Evolutionary conservation across 2,329 filamentous ascomycete genomes (phyloP).

Genomic region (Trichoderma oligosporum): DNA sequence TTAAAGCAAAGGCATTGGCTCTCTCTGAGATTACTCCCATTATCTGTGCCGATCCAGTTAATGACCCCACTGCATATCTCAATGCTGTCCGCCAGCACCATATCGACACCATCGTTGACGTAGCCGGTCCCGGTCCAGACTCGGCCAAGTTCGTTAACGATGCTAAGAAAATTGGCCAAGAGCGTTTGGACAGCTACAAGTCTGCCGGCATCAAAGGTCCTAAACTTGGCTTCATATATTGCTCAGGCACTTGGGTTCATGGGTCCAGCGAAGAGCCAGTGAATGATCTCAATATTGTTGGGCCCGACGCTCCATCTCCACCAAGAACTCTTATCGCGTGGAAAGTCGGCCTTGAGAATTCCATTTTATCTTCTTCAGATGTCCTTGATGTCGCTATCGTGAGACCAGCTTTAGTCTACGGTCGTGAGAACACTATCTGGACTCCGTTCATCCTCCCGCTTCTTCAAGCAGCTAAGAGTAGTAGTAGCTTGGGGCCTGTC

Average conservation of each 20-base stretch:
- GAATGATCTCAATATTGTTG: conserved; percentile 18
- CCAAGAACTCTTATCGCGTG: conserved; percentile 12
- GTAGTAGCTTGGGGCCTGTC: neutral
- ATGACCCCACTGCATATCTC: conserved; percentile 7
- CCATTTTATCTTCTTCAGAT: conserved; percentile 9
- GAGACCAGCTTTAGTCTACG: conserved; percentile 19
- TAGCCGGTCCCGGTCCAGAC: conserved; percentile 13
- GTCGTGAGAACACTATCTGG: conserved; percentile 20
- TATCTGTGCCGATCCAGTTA: conserved; percentile 19
- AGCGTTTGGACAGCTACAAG: conserved; percentile 11
- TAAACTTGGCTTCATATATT: conserved; percentile 21
- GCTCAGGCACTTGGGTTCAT: conserved; percentile 20
- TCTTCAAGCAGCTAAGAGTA: conserved; percentile 15
- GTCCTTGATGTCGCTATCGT: conserved; percentile 20
- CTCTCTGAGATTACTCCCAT: conserved; percentile 19
- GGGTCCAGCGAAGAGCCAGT: conserved; percentile 11
- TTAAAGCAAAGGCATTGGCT: conserved; percentile 19
- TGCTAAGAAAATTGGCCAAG: conserved; percentile 11
- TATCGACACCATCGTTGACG: conserved; percentile 19
- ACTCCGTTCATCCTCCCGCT: conserved; percentile 19
- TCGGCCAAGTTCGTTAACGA: conserved; percentile 18
- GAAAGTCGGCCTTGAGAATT: conserved; percentile 19
- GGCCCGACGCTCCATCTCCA: neutral
- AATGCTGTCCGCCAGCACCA: conserved; percentile 14
- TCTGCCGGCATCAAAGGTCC: conserved; percentile 12